Percentiles rank a stretch among this genome's conserved stretches.
Conservation (phyloP, 495 filamentous ascomycete genomes). For the Neurospora terricola region DNA sequence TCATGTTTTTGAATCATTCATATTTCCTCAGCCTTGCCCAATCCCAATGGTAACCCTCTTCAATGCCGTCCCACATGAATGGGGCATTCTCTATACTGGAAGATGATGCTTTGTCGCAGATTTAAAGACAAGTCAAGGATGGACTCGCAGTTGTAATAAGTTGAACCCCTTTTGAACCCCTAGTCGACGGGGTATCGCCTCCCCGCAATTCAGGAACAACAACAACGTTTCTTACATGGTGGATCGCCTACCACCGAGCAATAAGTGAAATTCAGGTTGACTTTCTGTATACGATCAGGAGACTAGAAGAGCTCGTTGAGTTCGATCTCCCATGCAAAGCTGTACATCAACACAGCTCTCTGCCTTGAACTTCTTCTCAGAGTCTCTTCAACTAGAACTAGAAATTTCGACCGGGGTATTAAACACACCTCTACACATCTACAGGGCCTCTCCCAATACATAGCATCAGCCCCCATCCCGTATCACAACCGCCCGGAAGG, state of each 20-base stretch:
- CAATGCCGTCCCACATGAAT: neutral
- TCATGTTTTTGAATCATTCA: neutral
- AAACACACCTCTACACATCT: neutral
- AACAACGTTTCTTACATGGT: neutral
- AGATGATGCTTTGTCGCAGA: neutral
- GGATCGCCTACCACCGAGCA: neutral
- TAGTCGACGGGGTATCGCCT: neutral
- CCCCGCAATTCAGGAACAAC: neutral
- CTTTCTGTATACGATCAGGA: neutral
- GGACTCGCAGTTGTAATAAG: neutral
- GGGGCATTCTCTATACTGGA: neutral
- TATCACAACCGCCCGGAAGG: slow-evolving; percentile 8
- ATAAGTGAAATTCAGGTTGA: neutral
- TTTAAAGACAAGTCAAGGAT: neutral
- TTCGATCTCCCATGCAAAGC: neutral
- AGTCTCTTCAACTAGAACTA: neutral
- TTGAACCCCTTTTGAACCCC: neutral
- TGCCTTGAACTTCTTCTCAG: neutral
- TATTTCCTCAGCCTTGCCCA: neutral
- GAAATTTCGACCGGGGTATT: neutral
- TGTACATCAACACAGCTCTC: neutral
- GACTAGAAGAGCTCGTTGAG: neutral
- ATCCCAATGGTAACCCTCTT: neutral
- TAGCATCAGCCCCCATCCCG: slow-evolving; percentile 18
- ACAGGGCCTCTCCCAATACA: slow-evolving; percentile 9